Base-by-base conservation (phyloP, 2,329 filamentous ascomycete genomes). In the Mycocentrospora acerina region DNA sequence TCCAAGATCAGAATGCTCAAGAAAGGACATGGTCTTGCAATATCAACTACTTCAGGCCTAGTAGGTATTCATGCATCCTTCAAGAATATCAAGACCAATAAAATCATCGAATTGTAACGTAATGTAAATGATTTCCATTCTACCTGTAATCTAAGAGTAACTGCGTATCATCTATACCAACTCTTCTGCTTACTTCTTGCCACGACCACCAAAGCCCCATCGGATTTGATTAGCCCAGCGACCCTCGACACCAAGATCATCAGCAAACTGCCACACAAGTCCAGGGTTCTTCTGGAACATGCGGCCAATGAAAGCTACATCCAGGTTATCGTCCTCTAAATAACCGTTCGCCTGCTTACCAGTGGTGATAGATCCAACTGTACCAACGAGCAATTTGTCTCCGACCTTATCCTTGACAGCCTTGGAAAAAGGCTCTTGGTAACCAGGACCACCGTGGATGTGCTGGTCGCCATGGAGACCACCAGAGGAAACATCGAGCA, bases 271-370 rank as follows among this genome's bases (percentile, higher is more conserved):
- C 68, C 88, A 81, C 7, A 89, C 85, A 60, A 90, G 82, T 41
- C 87, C 83, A 0, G 90, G 86, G 59, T 95, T 88, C 63, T 88
- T 81, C 69, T 94, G 75, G 67, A 93, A 93, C 58, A 86, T 84
- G 39, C 88, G 76, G 0, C 80, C 90, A 1, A 85, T 75, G 13
- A 91, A 75, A 0, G 85, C 81, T n/a, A 90, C 66, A 60, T 96
- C 90, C 42, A 82, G 55, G 29, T 57, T 55, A 16, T 62, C 59
- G 7, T 61, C 42, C 34, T 61, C 57, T 3, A 62, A 48, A 33
- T 60, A 62, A 7, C 48, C 55, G 24, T 62, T 62, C 12, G 88
- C 89, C 63, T 85, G 77, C 54, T 82, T 78, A 2, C 83, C 85
- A 19, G 78, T 78, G 25, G 77, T 82, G 55, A 95, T 86, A 42